Base-by-base conservation (phyloP, 345 rosid genomes). In the Turritis glabra region DNA sequence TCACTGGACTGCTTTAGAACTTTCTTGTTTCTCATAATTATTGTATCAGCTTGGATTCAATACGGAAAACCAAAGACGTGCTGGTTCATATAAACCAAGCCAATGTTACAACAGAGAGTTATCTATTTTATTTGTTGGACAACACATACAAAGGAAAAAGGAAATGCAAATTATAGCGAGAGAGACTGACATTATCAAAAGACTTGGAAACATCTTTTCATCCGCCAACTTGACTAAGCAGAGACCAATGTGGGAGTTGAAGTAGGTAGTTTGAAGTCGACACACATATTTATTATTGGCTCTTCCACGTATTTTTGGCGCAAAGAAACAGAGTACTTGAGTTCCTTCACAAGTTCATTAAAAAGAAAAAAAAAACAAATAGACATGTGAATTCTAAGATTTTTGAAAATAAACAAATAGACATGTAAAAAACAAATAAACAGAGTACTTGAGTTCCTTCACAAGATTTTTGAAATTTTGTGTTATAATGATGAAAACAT, bases 221-320 rank as follows among this genome's bases (percentile, higher is more conserved):
- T 55, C 60, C 5, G 41, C 8, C n/a, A 57, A 32, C 41, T 57
- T 17, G 9, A 57, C 41, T 37, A 38, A 14, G 65, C 65, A 60
- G 65, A 60, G 8, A 38, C 48, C 65, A 38, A 38, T 60, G 48
- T n/a, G 29, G 65, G 6, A 22, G 19, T 15, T 37, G 64, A 35
- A 59, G 47, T 21, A 59, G 65, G 47, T 22, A 37, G 7, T 37
- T 37, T 60, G 65, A 60, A 60, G 47, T 60, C 65, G 13, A 60
- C 65, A 23, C 65, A 60, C 65, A 60, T 60, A 1, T 22, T 38
- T 38, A 37, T 40, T 3, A 38, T 38, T 37, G 48, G 48, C 65
- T 60, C 46, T 6, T 60, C 65, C 8, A 9, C 38, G 25, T 57
- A 17, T 11, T 57, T 10, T 57, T 57, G 41, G 62, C 62, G 62